Conservation (phyloP, 2,329 filamentous ascomycete genomes). For the Tolypocladium album region DNA sequence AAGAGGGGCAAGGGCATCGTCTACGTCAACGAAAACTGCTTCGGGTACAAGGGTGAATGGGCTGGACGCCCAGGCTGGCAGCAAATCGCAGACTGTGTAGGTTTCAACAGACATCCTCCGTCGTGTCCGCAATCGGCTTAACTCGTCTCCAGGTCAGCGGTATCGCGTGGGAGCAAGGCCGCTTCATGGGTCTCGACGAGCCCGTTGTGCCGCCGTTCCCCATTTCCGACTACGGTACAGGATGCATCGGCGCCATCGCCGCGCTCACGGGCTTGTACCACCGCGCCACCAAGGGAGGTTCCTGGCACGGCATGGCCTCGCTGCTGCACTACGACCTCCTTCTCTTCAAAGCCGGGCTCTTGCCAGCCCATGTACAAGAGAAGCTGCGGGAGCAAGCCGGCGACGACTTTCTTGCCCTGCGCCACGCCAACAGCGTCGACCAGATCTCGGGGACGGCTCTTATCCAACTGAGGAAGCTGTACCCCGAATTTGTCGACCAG, state of each 20-base stretch:
- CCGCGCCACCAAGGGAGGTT: conserved; percentile 52
- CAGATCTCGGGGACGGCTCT: conserved; percentile 51
- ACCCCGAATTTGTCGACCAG: conserved; percentile 42
- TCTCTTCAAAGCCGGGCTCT: conserved; percentile 48
- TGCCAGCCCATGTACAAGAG: conserved; percentile 41
- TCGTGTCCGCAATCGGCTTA: not conserved
- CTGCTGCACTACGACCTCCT: conserved; percentile 60
- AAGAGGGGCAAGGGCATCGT: conserved; percentile 51
- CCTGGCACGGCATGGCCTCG: conserved; percentile 53
- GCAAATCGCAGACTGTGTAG: conserved; percentile 55
- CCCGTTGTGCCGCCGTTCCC: conserved; percentile 57
- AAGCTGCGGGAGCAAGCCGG: conserved; percentile 37
- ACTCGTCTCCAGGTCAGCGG: conserved; percentile 33
- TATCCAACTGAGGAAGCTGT: conserved; percentile 38
- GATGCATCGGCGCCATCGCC: conserved; percentile 59
- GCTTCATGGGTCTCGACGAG: conserved; percentile 48
- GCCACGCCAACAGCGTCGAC: conserved; percentile 54
- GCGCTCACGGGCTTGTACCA: conserved; percentile 53
- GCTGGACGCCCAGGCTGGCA: conserved; percentile 57
- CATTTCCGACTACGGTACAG: conserved; percentile 58
- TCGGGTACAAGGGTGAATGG: conserved; percentile 52
- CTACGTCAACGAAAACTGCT: conserved; percentile 63
- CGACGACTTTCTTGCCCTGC: conserved; percentile 41
- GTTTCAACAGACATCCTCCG: conserved; percentile 1
- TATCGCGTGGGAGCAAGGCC: conserved; percentile 51